These are phyloP conservation scores for Neospora caninum DNA, from an alignment of 169 alveolate genomes.

Conservation along the genomic window DNA sequence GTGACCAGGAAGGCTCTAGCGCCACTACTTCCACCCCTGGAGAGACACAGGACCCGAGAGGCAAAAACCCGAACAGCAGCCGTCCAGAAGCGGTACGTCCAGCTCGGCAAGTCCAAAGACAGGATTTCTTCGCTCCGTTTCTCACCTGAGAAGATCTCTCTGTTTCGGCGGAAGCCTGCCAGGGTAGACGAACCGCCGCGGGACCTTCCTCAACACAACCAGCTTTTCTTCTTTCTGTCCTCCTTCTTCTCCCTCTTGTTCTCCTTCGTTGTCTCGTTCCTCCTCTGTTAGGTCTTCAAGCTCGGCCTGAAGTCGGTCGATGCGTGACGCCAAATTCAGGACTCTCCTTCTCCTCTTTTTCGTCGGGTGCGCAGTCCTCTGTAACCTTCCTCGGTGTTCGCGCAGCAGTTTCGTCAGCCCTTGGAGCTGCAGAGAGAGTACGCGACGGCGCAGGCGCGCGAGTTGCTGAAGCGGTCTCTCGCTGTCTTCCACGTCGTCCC, in stretches of 20 bases:
- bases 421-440: constrained; percentile 32
- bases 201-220: neutral
- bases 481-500: neutral
- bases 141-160: neutral
- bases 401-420: constrained; percentile 1
- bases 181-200: constrained; percentile 4
- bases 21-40: too few species aligned
- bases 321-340: neutral
- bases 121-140: too few species aligned
- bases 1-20: too few species aligned
- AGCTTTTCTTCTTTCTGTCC: neutral
- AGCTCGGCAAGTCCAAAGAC: too few species aligned
- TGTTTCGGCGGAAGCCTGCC: neutral
- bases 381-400: neutral
- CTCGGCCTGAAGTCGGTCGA: neutral
- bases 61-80: too few species aligned
- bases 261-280: neutral
- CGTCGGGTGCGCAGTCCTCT: neutral
- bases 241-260: neutral
- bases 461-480: constrained; percentile 26
- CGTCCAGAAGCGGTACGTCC: too few species aligned
- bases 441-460: constrained; percentile 39
- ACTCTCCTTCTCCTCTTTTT: neutral
- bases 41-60: too few species aligned
- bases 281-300: neutral